Conservation (phyloP, 1,284 basidiomycete species). For the Tetrapyrgos nigripes region DNA sequence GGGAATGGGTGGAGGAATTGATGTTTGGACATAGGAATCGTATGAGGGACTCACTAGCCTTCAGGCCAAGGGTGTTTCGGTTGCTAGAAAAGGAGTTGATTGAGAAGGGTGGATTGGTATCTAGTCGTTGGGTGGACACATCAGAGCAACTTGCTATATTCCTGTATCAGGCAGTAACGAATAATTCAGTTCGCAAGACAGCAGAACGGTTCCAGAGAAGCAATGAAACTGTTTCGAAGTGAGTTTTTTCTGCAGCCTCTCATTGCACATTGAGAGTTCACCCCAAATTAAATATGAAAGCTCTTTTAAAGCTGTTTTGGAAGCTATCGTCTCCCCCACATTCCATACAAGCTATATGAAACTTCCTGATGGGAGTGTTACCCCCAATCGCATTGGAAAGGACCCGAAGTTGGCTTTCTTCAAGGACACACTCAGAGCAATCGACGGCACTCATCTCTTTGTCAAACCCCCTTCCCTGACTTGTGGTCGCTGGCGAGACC, state of each 20-base stretch:
- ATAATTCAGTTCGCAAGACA: not conserved
- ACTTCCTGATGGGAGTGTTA: slow-evolving; percentile 1
- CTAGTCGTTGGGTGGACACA: slow-evolving; percentile 4
- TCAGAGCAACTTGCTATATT: not conserved
- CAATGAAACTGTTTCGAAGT: slow-evolving; percentile 10
- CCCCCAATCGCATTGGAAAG: slow-evolving; percentile 11
- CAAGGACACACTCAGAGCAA: slow-evolving; percentile 26
- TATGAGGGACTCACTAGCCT: slow-evolving; percentile 3
- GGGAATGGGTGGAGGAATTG: slow-evolving; percentile 9
- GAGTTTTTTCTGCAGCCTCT: not conserved
- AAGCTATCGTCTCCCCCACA: not conserved
- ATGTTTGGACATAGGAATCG: slow-evolving; percentile 3
- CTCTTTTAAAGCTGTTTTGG: slow-evolving; percentile 4
- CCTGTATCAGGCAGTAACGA: not conserved
- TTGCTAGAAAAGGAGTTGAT: slow-evolving; percentile 18
- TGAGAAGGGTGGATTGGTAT: slow-evolving; percentile 7
- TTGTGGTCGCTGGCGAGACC: slow-evolving; percentile 4
- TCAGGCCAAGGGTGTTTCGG: slow-evolving; percentile 16
- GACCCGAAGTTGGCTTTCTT: slow-evolving; percentile 33
- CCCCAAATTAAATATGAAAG: not conserved
- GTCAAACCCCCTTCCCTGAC: slow-evolving; percentile 1
- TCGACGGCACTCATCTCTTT: slow-evolving; percentile 28
- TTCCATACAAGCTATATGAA: slow-evolving; percentile 7
- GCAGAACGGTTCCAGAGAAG: not conserved
- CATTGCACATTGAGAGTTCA: not conserved